Evolutionary conservation across 495 filamentous ascomycete genomes (phyloP).

Genomic region (Paragyromitra xinjiangensis): DNA sequence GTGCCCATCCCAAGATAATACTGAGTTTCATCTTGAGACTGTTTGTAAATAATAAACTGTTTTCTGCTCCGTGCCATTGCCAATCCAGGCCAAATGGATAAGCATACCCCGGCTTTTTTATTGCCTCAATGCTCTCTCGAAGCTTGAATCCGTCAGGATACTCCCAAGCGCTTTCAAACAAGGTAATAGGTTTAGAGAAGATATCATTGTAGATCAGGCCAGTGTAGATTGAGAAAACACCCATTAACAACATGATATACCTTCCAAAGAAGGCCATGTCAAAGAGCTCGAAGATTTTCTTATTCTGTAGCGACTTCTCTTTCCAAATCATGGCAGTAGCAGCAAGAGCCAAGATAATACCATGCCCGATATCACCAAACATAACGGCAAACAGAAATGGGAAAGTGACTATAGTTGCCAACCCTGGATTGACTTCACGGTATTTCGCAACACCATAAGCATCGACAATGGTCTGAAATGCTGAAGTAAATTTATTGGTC

Average conservation of each 20-base stretch:
- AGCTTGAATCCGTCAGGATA: slow-evolving; percentile 75
- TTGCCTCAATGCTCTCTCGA: slow-evolving; percentile 69
- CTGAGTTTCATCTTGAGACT: slow-evolving; percentile 99
- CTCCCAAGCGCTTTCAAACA: slow-evolving; percentile 89
- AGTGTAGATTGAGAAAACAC: slow-evolving; percentile 94
- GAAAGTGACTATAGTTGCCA: slow-evolving; percentile 95
- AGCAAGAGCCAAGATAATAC: slow-evolving; percentile 80
- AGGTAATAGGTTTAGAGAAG: slow-evolving; percentile 88
- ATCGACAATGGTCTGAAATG: slow-evolving; percentile 98
- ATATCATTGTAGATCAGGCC: slow-evolving; percentile 97
- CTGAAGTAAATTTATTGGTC: slow-evolving; percentile 97
- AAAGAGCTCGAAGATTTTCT: slow-evolving; percentile 92
- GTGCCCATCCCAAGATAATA: slow-evolving; percentile 92
- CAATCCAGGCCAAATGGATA: slow-evolving; percentile 97
- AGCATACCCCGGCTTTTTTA: slow-evolving; percentile 71
- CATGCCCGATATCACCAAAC: slow-evolving; percentile 97
- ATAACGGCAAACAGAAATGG: slow-evolving; percentile 99
- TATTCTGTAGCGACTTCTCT: slow-evolving; percentile 81
- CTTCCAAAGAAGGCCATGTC: slow-evolving; percentile 98
- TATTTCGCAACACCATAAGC: slow-evolving; percentile 98
- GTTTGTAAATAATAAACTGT: slow-evolving; percentile 92
- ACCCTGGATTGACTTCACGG: slow-evolving; percentile 92
- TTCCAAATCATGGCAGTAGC: slow-evolving; percentile 92
- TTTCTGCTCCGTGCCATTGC: slow-evolving; percentile 95
- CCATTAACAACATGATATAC: slow-evolving; percentile 99